These are phyloP conservation scores for Leccinum arenicola DNA, from an alignment of 768 basidiomycete genomes.

Conservation along the genomic window DNA sequence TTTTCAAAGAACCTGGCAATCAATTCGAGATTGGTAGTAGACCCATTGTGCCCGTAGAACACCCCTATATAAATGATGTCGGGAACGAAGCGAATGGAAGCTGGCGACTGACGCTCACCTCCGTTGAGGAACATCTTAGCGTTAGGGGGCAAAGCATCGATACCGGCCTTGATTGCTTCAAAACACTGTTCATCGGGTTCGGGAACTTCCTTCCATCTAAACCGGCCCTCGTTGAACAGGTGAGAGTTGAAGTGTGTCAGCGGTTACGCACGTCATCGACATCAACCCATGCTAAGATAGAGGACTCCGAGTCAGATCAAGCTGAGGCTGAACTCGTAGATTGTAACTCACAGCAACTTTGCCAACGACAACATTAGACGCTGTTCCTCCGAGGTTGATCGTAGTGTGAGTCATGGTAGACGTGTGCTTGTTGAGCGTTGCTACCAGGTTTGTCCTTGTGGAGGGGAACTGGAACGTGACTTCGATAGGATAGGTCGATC, in stretches of 20 bases:
- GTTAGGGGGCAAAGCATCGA: slow-evolving; percentile 42
- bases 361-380: slow-evolving; percentile 33
- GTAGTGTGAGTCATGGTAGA: slow-evolving; percentile 29
- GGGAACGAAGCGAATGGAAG: slow-evolving; percentile 28
- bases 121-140: slow-evolving; percentile 51
- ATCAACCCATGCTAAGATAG: slow-evolving; percentile 47
- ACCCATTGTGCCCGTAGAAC: slow-evolving; percentile 51
- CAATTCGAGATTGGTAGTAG: slow-evolving; percentile 47
- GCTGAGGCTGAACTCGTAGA: neutral
- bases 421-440: neutral
- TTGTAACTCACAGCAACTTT: slow-evolving; percentile 33
- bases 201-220: neutral
- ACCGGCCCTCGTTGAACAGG: neutral
- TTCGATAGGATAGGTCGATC: neutral
- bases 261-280: slow-evolving; percentile 47
- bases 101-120: slow-evolving; percentile 29
- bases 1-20: slow-evolving; percentile 47
- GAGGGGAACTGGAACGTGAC: neutral
- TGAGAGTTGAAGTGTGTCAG: neutral
- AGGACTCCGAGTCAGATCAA: neutral
- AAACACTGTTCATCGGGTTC: slow-evolving; percentile 35
- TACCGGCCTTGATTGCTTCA: slow-evolving; percentile 41
- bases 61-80: slow-evolving; percentile 43
- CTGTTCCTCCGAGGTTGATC: slow-evolving; percentile 38
- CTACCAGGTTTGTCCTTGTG: neutral